Conservation (phyloP, 192 early-diverging fungal genomes). For the Coemansia nantahalensis region DNA sequence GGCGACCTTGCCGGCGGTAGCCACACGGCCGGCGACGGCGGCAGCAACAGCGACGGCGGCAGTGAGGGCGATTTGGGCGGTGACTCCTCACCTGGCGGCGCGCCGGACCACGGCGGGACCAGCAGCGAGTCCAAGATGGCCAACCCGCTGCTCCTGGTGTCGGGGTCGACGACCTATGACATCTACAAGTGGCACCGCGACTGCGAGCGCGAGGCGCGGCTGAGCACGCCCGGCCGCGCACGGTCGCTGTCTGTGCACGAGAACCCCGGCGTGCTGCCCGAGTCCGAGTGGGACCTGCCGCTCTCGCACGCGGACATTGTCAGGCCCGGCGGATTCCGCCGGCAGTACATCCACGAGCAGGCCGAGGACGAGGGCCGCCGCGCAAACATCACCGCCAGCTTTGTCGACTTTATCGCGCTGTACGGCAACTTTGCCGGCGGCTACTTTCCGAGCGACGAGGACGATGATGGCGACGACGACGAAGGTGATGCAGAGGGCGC, state of each 20-base stretch:
- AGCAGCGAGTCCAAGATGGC: slow-evolving; percentile 2
- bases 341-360: slow-evolving; percentile 74
- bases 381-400: slow-evolving; percentile 74
- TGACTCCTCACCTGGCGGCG: no score
- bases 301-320: slow-evolving; percentile 50
- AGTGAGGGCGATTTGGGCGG: no score
- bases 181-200: slow-evolving; percentile 62
- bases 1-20: slow-evolving; percentile 12
- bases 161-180: slow-evolving; percentile 79
- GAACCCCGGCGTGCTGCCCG: slow-evolving; percentile 5
- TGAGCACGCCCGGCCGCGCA: slow-evolving; percentile 6
- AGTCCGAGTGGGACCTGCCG: slow-evolving; percentile 54
- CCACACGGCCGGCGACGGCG: no score
- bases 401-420: slow-evolving; percentile 89
- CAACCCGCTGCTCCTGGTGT: slow-evolving; percentile 56
- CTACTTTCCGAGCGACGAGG: slow-evolving; percentile 77
- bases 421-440: slow-evolving; percentile 94
- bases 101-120: no score
- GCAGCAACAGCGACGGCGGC: no score
- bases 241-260: slow-evolving; percentile 19
- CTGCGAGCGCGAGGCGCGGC: no score
- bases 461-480: slow-evolving; percentile 39
- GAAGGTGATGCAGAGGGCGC: not conserved
- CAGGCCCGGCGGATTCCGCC: slow-evolving; percentile 83
- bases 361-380: slow-evolving; percentile 61